A percentile compares a stretch with the other conserved stretches of the same genome.
These are phyloP conservation scores for Pyricularia pennisetigena DNA, from an alignment of 2,329 filamentous ascomycete genomes.

Conservation along the genomic window DNA sequence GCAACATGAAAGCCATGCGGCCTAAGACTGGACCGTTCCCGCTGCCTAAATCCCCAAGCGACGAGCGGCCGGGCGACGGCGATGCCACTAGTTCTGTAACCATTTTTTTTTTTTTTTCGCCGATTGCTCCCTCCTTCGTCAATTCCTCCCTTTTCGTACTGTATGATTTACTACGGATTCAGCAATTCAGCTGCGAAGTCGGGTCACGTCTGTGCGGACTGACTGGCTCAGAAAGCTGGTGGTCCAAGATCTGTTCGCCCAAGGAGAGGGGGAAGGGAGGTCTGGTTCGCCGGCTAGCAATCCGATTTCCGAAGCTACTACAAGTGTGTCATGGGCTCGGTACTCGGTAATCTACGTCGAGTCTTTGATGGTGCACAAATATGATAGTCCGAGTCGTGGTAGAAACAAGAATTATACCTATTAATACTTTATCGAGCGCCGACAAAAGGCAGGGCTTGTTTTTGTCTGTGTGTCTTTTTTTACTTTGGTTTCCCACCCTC, in stretches of 20 bases:
- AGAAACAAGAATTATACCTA: neutral
- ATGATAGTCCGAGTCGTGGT: no score
- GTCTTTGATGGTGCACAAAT: no score
- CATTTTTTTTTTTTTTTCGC: neutral
- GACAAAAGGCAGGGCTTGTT: neutral
- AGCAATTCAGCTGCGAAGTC: neutral
- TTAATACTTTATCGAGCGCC: neutral
- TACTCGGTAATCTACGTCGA: neutral
- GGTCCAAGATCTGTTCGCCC: neutral
- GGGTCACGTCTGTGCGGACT: neutral
- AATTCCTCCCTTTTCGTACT: neutral
- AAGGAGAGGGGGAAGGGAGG: no score
- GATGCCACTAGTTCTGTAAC: neutral
- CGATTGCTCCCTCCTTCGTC: neutral
- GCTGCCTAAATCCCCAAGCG: neutral
- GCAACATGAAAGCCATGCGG: neutral
- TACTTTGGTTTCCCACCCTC: neutral
- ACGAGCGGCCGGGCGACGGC: neutral
- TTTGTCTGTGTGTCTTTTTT: neutral
- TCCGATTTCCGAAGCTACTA: neutral
- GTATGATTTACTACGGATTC: no score
- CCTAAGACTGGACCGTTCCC: neutral
- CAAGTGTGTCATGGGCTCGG: neutral
- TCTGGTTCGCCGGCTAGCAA: neutral
- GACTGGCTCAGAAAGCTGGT: neutral